Percentiles rank a stretch among this genome's conserved stretches.
phyloP scores from a whole-genome alignment of 371 early-diverging fungal genomes.

The Rhizopus arrhizus region DNA sequence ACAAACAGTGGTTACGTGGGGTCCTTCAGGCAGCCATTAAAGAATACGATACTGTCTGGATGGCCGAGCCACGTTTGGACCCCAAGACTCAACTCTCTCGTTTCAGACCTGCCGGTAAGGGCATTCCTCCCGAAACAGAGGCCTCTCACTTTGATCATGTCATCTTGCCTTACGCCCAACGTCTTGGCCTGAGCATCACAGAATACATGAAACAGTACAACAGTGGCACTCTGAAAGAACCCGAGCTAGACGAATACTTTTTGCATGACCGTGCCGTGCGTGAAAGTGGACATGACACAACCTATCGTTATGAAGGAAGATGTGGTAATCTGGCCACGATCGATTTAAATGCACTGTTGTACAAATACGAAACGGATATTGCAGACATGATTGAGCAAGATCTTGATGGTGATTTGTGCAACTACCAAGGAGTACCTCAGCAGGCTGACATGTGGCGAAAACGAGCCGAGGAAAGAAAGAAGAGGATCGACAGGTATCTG shows the following conservation, averaged over 20 bases:
- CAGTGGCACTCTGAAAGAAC: slow-evolving; percentile 60
- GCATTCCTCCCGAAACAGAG: slow-evolving; percentile 96
- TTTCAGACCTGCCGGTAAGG: slow-evolving; percentile 82
- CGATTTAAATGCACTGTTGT: slow-evolving; percentile 85
- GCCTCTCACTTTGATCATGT: slow-evolving; percentile 86
- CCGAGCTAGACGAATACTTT: slow-evolving; percentile 87
- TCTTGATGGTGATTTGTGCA: slow-evolving; percentile 53
- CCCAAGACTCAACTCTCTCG: slow-evolving; percentile 70
- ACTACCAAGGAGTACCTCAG: slow-evolving; percentile 31
- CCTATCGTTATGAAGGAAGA: slow-evolving; percentile 84
- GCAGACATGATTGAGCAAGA: slow-evolving; percentile 65
- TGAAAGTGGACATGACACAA: slow-evolving; percentile 93
- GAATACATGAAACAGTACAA: slow-evolving; percentile 70
- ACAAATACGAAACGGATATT: slow-evolving; percentile 90
- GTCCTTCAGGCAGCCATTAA: slow-evolving; percentile 77
- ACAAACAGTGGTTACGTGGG: slow-evolving; percentile 70
- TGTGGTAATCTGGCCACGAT: slow-evolving; percentile 89
- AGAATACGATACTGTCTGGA: slow-evolving; percentile 90
- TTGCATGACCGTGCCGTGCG: slow-evolving; percentile 93
- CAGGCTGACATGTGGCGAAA: slow-evolving; percentile 48
- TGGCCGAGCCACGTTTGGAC: slow-evolving; percentile 75
- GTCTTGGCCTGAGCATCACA: slow-evolving; percentile 60
- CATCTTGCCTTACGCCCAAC: slow-evolving; percentile 77
- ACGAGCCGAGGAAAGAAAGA: slow-evolving; percentile 49
- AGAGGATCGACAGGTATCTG: slow-evolving; percentile 66